Evolutionary conservation across 2,329 filamentous ascomycete species (phyloP), one percentile per base, ranked within the genome.

Genomic region (Colletotrichum tofieldiae): DNA sequence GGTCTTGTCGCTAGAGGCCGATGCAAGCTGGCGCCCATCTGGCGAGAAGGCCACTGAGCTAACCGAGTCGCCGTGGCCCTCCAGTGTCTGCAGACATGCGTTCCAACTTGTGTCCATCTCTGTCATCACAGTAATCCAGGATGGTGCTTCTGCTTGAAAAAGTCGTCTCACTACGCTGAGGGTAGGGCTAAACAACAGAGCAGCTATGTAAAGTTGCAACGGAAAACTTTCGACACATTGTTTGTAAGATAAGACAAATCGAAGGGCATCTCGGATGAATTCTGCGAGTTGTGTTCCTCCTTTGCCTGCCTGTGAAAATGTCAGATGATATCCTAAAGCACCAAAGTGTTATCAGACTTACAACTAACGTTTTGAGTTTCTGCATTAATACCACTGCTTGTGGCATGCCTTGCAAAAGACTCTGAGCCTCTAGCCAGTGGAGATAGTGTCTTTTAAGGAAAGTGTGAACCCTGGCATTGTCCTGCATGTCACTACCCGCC

Each of bases 171-270:
- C 70, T 16, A 74, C 26, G 62, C 77, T 80, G 4, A 60, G 41
- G 2, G 60, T 43, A 35, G 79, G 81, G 63, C 77, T 77, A 67
- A 84, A 84, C 54, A 77, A 74, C n/a, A 77, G 79, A 9, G 71
- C 80, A n/a, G 75, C 80, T 14, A 71, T 76, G 71, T 84, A 84
- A 26, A 76, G 69, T 71, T 84, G 82, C 8, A 79, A 72, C 23
- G 81, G 76, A 29, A 76, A 64, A 8, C 68, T 73, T 58, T 80
- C 68, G 54, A 83, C 79, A 47, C 77, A 59, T 55, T 65, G 65
- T 73, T 75, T 76, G 67, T 74, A 67, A 73, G 72, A 67, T 8
- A 75, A 49, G 26, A 79, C 74, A 76, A 80, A 83, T 71, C 79
- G 78, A n/a, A 71, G 75, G 16, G 77, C 72, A 60, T 84, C 79